These are phyloP conservation scores for Botryosphaeria dothidea DNA, from an alignment of 2,329 filamentous ascomycete genomes.

Conservation along the genomic window DNA sequence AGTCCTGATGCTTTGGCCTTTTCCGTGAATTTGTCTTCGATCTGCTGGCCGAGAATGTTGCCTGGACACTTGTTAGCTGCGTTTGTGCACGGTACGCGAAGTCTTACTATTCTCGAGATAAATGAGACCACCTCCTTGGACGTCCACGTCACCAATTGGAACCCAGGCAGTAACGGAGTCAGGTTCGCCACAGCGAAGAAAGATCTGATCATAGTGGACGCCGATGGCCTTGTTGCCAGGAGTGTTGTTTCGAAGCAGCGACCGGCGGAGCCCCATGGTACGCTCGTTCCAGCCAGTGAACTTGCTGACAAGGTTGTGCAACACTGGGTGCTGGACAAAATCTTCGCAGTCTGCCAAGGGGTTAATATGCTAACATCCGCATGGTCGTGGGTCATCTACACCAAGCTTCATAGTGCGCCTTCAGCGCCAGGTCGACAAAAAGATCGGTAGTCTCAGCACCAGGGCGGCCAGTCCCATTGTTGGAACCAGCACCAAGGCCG, in stretches of 20 bases:
- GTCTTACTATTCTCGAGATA: constrained; percentile 40
- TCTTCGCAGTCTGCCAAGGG: constrained; percentile 29
- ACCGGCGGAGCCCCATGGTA: constrained; percentile 50
- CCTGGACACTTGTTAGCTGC: background rate
- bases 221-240: constrained; percentile 48
- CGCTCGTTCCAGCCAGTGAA: constrained; percentile 57
- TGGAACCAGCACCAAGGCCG: constrained; percentile 51
- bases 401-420: constrained; percentile 50
- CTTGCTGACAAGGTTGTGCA: constrained; percentile 52
- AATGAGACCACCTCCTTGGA: constrained; percentile 43
- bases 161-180: constrained; percentile 37
- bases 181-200: constrained; percentile 41
- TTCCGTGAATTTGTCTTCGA: constrained; percentile 41
- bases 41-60: constrained; percentile 35
- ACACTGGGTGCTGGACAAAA: constrained; percentile 55
- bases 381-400: no score
- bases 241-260: constrained; percentile 58
- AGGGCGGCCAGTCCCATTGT: constrained; percentile 47
- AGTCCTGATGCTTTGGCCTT: constrained; percentile 46
- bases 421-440: constrained; percentile 54
- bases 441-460: constrained; percentile 42
- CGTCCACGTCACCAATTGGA: constrained; percentile 40
- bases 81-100: background rate
- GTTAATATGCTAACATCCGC: background rate
- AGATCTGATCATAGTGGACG: constrained; percentile 46